Evolutionary conservation across 1,139 yeast genomes (phyloP), one percentile per base, ranked within the genome.

Genomic region (Yamadazyma epiphylla): DNA sequence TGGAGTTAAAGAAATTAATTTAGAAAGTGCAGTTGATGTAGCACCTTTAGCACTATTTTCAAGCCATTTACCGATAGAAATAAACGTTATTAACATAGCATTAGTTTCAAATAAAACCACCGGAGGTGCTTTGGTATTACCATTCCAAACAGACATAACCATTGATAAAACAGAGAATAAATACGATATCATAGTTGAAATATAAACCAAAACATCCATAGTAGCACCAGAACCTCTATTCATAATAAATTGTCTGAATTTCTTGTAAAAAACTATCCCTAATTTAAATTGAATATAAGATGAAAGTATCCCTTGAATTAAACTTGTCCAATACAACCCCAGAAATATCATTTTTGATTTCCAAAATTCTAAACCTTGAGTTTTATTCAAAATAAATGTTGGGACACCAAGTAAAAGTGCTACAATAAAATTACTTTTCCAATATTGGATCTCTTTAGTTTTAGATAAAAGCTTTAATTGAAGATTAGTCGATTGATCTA

Each of bases 21-120:
- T 74, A 0, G 96, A 82, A 27, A 94, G 67, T 0, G 97, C 95
- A 2, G 86, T 74, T 0, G 96, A 86, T 0, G 97, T 91, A 35
- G 86, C 88, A 4, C 98, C 95, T 51, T 91, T 88, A 3, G 98
- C 98, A 44, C 74, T 80, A 55, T 85, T 86, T 51, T 94, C 98
- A 14, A 89, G 64, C 72, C 86, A 84, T 57, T 91, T 89, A 3
- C 98, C 98, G 28, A 88, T 63, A 5, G 91, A 74, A 21, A 94
- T 87, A 55, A 88, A 91, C 5, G 81, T 64, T 30, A 89, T 69
- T 29, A 94, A 68, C 94, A 91, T 86, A 10, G 81, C 78, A 3
- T 88, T 73, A 0, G 97, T 88, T 39, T 88, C 97, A 64, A 94
- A 89, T 25, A 88, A 64, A 2, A 88, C 79, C 36, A 70, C 74